Base-by-base conservation (phyloP, 352 stramenopile genomes). In the Pythium apleroticum region DNA sequence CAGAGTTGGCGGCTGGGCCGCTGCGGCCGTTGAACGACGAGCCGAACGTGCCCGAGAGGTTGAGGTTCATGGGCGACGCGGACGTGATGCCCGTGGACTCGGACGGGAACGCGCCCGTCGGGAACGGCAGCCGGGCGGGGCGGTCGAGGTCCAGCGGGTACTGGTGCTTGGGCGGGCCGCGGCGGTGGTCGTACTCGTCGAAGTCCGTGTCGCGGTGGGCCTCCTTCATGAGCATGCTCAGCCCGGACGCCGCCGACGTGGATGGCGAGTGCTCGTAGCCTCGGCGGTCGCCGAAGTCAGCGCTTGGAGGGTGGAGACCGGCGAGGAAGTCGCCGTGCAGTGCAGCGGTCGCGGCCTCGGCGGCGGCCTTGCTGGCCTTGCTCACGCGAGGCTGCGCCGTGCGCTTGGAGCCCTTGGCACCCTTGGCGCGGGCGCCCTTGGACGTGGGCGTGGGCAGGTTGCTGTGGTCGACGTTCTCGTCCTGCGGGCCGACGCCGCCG, bases 51-150 rank as follows among this genome's bases (percentile, higher is more conserved):
- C 41, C 55, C 69, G 12, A 54, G 56, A 65, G 68, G 68, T 33
- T 72, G 8, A 65, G 49, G 61, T 60, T 70, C 60, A 46, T 67
- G 6, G 69, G 64, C 25, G 65, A 67, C 15, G 65, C 58, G 15
- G 53, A 43, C 20, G 57, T 49, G 35, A 75, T 46, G 19, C 37
- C 37, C 37, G 37, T 72, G 25, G 68, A 72, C 59, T 88, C 80
- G 25, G 76, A 86, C 31, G 80, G 80, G 63, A 89, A 88, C 1
- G 80, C 69, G 25, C 76, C 73, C 20, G 80, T 89, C 10, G 76
- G 80, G 65, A 89, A 89, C 22, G 80, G 76, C 20, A 90, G 65
- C 10, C 77, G 67, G 15, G 78, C 74, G 0, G 76, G 74, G 4
- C 86, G 74, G 37, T 88, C 75, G 49, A 72, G 25, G 41, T 57